Conservation (phyloP, 2,329 filamentous ascomycete genomes). For the Aureobasidium pullulans region DNA sequence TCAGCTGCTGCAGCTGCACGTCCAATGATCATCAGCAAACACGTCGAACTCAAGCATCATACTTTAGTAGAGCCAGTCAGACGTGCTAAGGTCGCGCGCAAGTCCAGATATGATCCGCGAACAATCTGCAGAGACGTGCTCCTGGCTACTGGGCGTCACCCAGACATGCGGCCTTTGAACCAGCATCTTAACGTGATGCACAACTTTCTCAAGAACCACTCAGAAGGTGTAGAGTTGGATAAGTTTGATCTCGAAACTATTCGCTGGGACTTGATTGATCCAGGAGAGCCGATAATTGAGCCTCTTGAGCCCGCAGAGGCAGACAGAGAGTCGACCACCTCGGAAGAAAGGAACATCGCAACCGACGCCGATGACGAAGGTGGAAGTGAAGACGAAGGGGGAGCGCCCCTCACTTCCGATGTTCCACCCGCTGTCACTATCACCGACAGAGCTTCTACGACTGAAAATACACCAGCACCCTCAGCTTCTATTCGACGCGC, state of each 20-base stretch:
- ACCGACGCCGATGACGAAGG: slow-evolving; percentile 29
- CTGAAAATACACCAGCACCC: background rate
- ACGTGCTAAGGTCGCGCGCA: slow-evolving; percentile 39
- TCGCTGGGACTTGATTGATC: slow-evolving; percentile 56
- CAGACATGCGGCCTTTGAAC: slow-evolving; percentile 52
- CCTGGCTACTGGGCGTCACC: slow-evolving; percentile 54
- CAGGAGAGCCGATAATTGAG: slow-evolving; percentile 35
- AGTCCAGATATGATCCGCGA: slow-evolving; percentile 50
- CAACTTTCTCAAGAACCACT: slow-evolving; percentile 31
- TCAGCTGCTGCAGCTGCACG: background rate
- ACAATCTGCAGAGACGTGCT: slow-evolving; percentile 59
- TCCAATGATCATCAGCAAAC: background rate
- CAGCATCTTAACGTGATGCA: slow-evolving; percentile 43
- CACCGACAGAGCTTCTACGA: background rate
- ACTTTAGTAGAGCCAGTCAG: slow-evolving; percentile 40
- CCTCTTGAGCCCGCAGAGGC: slow-evolving; percentile 20
- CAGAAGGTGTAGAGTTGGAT: slow-evolving; percentile 32
- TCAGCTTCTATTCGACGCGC: background rate
- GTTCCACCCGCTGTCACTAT: background rate
- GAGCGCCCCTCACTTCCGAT: slow-evolving; percentile 1
- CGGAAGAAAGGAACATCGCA: slow-evolving; percentile 23
- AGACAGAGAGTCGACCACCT: slow-evolving; percentile 24
- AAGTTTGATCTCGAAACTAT: slow-evolving; percentile 50
- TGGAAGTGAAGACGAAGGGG: slow-evolving; percentile 18
- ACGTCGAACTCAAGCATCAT: slow-evolving; percentile 22